Evolutionary conservation across 2,329 filamentous ascomycete genomes (phyloP), one percentile per base, ranked within the genome.

Genomic region (Talaromyces sp.): DNA sequence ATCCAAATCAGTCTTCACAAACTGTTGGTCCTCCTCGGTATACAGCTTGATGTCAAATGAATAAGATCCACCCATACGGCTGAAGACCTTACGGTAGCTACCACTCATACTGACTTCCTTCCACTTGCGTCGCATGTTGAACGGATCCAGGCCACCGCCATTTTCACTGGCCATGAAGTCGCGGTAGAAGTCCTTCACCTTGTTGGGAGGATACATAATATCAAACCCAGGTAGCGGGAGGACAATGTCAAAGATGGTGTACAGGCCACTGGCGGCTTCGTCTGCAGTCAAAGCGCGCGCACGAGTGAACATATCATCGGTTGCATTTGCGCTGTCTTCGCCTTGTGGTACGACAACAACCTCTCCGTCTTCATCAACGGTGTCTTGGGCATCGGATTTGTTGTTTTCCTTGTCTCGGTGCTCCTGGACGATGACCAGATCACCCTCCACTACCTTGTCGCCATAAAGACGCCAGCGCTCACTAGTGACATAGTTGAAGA

Each of bases 141-240:
- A 82, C 0, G 94, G 93, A 70, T 96, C 86, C 11, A 99, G 79
- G 1, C 79, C 76, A 10, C 93, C 93, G 56, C 94, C 92, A 57
- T 84, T 82, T 43, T 88, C 82, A 47, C 82, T 88, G 29, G 76
- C 83, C 95, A 99, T 99, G 75, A 97, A 95, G 2, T 84, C 81
- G 58, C 82, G 82, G 75, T 97, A 99, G 70, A 88, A 96, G 3
- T 84, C 80, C n/a, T 88, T 90, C 57, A 96, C 85, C 32, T 85
- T 84, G 70, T 99, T 97, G 19, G 80, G 70, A 0, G 94, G 94
- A 68, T 97, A 99, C 32, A 89, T 73, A 35, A 97, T 84, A 63
- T 96, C 91, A 75, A 86, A 97, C 16, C 94, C 94, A 0, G 94
- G 94, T n/a, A 89, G 86, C 3, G 95, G 93, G 2, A 99, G 81